These are phyloP conservation scores for Balamuthia mandrillaris DNA, from an alignment of 208 protist genomes.

Conservation along the genomic window DNA sequence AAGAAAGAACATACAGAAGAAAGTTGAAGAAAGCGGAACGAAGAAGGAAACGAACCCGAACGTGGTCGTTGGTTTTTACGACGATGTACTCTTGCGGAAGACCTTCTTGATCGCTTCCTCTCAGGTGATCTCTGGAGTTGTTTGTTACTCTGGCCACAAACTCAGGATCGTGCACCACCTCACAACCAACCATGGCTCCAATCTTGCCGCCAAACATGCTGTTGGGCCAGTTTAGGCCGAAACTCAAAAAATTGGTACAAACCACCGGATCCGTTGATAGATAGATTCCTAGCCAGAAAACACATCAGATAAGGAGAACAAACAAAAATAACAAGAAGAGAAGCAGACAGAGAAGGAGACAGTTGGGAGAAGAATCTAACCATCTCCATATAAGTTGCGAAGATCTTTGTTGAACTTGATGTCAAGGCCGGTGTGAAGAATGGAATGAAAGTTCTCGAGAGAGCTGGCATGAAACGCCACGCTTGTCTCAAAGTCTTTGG, in stretches of 20 bases:
- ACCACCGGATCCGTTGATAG: slow-evolving; percentile 4
- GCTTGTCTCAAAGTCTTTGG: background rate
- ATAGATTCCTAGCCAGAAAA: slow-evolving; percentile 23
- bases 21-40: background rate
- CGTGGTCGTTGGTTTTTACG: background rate
- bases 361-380: background rate
- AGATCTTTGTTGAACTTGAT: background rate
- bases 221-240: background rate
- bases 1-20: too few relatives aligned
- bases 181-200: background rate
- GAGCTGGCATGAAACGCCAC: background rate
- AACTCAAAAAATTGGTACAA: slow-evolving; percentile 6
- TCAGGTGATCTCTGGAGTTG: too few relatives aligned
- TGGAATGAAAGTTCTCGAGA: slow-evolving; percentile 31
- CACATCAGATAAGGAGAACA: background rate
- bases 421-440: slow-evolving; percentile 1
- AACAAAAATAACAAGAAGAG: background rate
- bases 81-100: background rate
- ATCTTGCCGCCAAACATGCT: background rate
- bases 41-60: background rate
- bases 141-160: too few relatives aligned
- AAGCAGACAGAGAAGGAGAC: background rate
- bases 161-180: slow-evolving; percentile 22
- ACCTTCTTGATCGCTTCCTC: background rate
- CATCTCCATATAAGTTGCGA: background rate